Conservation (phyloP, 257 asterid genomes). For the Solanum lycopersicoides region DNA sequence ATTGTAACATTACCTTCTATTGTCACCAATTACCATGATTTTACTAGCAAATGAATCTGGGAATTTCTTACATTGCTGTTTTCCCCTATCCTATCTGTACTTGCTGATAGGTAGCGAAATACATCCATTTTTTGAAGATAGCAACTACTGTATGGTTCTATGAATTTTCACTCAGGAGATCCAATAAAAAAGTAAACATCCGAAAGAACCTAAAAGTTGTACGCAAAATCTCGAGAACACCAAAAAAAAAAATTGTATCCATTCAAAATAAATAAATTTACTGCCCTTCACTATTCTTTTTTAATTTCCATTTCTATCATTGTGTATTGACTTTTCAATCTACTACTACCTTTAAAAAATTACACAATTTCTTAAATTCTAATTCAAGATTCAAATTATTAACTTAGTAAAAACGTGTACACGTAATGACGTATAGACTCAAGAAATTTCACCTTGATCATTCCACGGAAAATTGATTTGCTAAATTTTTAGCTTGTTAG, state of each 20-base stretch:
- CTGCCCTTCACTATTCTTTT: neutral
- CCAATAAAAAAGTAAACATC: neutral
- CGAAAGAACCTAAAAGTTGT: neutral
- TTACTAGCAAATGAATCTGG: neutral
- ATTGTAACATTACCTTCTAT: neutral
- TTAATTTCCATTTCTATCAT: neutral
- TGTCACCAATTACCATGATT: neutral
- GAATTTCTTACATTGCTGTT: neutral
- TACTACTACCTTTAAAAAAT: neutral
- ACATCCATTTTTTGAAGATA: neutral
- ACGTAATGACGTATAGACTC: neutral
- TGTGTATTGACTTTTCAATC: neutral
- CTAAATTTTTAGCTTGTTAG: no score
- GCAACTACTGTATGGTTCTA: neutral
- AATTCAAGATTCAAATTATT: neutral
- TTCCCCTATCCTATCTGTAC: neutral
- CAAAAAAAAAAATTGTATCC: no score
- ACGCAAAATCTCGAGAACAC: no score
- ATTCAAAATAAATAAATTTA: neutral
- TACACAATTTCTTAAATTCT: neutral
- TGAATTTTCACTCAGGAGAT: neutral
- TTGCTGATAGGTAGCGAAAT: neutral
- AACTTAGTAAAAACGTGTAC: neutral
- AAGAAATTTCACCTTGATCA: neutral
- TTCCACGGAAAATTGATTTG: no score